Base-by-base conservation (phyloP, 179 eudicot species). In the Beta macrorhiza region DNA sequence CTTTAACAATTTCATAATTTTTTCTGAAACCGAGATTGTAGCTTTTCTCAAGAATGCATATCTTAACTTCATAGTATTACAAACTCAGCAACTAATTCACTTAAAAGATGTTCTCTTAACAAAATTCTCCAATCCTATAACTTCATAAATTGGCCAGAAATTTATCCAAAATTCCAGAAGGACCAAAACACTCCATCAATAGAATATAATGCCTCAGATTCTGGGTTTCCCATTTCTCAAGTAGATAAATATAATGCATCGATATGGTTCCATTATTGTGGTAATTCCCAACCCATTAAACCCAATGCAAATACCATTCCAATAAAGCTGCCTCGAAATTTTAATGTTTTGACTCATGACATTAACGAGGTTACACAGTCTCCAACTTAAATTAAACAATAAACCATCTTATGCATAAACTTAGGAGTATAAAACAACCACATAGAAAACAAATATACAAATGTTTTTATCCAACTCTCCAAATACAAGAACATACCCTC, bases 301-400 rank as follows among this genome's bases (percentile, higher is more conserved):
- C 78, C 83, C 83, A 58, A 51, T 71, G 82, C 77, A 74, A 77
- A 52, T 10, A 73, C 37, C 16, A 22, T 65, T 45, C 22, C 72
- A 62, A 82, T 67, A 80, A 67, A 80, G 45, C 12, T 72, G 63
- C 81, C 62, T 84, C 19, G 78, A 73, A 44, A 62, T 44, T 76
- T 76, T 70, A 80, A 80, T 77, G 74, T 84, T 84, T 76, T 76
- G 70, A 76, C 80, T 68, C 80, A 67, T 68, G 70, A 25, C 74
- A 77, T 72, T 63, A 80, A 72, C 83, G 75, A 79, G 78, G 81
- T 37, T 71, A 76, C 77, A 32, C 77, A 83, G 80, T 83, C 81
- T 80, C 80, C 55, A 76, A 42, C 67, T 62, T 15, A 12, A 44
- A 49, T 49, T 72, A 75, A 75, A 61, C 56, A 67, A 65, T 56